Evolutionary conservation across 306 rosid species (phyloP), one percentile per base, ranked within the genome.

Genomic region (Rosa persica): DNA sequence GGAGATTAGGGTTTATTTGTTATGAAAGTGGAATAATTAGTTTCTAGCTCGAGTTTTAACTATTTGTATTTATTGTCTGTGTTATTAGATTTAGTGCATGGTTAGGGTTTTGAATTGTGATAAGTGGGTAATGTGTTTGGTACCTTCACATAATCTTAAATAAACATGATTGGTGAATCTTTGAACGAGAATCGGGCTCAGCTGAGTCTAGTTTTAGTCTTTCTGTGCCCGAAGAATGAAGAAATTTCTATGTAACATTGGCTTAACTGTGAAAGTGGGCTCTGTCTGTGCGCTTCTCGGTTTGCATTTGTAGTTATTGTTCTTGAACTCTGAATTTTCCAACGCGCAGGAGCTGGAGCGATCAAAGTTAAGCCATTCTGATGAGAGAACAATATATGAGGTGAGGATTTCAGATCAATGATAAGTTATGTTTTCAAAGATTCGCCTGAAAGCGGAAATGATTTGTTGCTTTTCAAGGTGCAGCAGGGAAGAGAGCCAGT

Each of bases 381-480:
- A 93, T n/a, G 98, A 91, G 86, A 91, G 98, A 82, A 91, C 99
- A 72, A 89, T 95, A 80, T 93, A 91, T 79, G 98, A 93, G 98
- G 99, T 91, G 85, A 87, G 91, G 85, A 74, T 75, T 88, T 74
- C 54, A 80, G 82, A 39, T 38, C 67, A 15, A 81, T 81, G 76
- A 62, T 74, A 58, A 38, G 34, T 73, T 82, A 40, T 62, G 30
- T 74, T 82, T 47, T 78, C 39, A 55, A 17, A 77, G 82, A 78
- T 72, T 85, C 73, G 82, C 36, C 40, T 27, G 79, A 82, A 81
- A 75, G 81, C 79, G 86, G 85, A 87, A 83, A 84, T 80, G 80
- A 85, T 82, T 81, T 84, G 80, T 58, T 83, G 70, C 84, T 76
- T 86, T 72, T 89, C 96, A 89, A 93, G 98, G 96, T 96, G 90